Conservation (phyloP, 257 asterid genomes). For the Ligustrum vulgare region DNA sequence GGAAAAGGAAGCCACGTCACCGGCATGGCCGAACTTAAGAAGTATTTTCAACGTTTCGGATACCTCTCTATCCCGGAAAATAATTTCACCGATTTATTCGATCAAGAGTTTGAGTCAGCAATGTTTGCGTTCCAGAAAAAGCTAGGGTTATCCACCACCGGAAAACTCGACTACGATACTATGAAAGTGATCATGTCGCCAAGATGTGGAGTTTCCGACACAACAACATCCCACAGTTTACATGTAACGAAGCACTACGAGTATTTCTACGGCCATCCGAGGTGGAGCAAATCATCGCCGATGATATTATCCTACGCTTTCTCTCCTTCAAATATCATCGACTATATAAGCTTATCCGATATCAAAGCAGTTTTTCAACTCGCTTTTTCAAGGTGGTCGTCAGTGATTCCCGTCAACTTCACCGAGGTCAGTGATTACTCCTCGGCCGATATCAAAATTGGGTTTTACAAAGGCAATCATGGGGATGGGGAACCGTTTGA, state of each 20-base stretch:
- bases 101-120: constrained; percentile 58
- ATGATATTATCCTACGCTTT: constrained; percentile 66
- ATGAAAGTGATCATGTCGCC: constrained; percentile 53
- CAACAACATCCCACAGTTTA: background rate
- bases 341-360: constrained; percentile 39
- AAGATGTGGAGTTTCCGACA: constrained; percentile 71
- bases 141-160: constrained; percentile 51
- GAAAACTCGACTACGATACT: constrained; percentile 59
- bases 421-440: constrained; percentile 50
- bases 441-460: constrained; percentile 63
- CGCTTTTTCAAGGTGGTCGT: constrained; percentile 78
- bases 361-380: constrained; percentile 39
- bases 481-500: constrained; percentile 91
- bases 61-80: constrained; percentile 38
- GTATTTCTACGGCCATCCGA: constrained; percentile 58
- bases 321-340: constrained; percentile 49
- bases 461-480: constrained; percentile 82
- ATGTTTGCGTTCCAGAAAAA: constrained; percentile 53
- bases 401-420: constrained; percentile 81
- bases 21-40: constrained; percentile 82
- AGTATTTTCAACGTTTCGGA: constrained; percentile 81
- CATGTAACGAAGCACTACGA: constrained; percentile 49
- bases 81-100: constrained; percentile 56
- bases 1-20: constrained; percentile 54
- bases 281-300: constrained; percentile 56